phyloP scores from a whole-genome alignment of 2,329 filamentous ascomycete genomes.

The Gyromitra esculenta region DNA sequence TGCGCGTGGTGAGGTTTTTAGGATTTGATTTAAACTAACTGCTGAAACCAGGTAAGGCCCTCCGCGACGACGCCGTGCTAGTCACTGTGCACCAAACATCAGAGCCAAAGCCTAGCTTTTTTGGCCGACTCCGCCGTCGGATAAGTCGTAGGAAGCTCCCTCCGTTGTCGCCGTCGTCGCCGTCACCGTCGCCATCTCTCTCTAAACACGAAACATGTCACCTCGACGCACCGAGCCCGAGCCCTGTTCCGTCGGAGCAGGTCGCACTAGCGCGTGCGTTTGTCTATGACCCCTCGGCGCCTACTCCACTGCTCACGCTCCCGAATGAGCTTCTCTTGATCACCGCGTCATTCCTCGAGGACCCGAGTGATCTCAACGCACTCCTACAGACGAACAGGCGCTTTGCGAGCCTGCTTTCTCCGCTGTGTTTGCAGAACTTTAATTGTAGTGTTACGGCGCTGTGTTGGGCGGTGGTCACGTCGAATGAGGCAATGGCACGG shows the following conservation, averaged over 20 bases:
- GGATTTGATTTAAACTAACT: constrained; percentile 1
- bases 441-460: constrained; percentile 18
- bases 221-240: background rate
- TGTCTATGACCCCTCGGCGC: background rate
- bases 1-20: background rate
- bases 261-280: background rate
- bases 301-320: constrained; percentile 19
- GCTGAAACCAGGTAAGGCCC: constrained; percentile 12
- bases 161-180: background rate
- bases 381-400: constrained; percentile 10
- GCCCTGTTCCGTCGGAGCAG: too few species aligned
- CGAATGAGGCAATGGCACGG: constrained; percentile 9
- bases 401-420: background rate
- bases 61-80: constrained; percentile 7
- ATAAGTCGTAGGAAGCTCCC: constrained; percentile 9
- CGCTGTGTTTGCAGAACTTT: constrained; percentile 10
- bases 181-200: background rate
- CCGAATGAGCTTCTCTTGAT: constrained; percentile 25
- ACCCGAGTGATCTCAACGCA: constrained; percentile 2
- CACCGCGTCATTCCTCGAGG: background rate
- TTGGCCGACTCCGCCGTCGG: constrained; percentile 12
- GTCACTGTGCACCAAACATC: constrained; percentile 1
- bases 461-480: constrained; percentile 20
- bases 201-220: too few species aligned
- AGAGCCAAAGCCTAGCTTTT: constrained; percentile 2